A percentile compares a stretch with the other conserved stretches of the same genome.
Conservation (phyloP, 73 alveolate species). For the Paramecium caudatum region DNA sequence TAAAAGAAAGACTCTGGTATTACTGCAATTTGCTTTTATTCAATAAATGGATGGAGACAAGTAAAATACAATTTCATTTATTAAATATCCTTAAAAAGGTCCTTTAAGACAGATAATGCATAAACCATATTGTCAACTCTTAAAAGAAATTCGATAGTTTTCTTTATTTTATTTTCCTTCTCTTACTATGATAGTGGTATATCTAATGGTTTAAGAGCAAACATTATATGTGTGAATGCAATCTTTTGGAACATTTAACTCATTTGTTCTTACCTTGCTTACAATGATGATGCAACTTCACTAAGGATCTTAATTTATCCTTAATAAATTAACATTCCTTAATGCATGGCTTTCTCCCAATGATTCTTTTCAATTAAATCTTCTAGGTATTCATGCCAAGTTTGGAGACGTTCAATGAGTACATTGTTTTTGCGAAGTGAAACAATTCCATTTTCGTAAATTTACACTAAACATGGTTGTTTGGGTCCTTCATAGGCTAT, state of each 20-base stretch:
- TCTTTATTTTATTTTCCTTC: slow-evolving; percentile 1
- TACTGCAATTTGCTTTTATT: not conserved
- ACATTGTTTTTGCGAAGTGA: not conserved
- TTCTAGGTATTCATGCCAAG: slow-evolving; percentile 58
- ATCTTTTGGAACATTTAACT: slow-evolving; percentile 23
- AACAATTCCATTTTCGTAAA: slow-evolving; percentile 40
- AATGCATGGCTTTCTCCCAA: slow-evolving; percentile 45
- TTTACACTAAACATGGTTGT: slow-evolving; percentile 15
- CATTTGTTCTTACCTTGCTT: slow-evolving; percentile 40
- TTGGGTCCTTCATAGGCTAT: slow-evolving; percentile 24
- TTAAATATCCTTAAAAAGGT: slow-evolving; percentile 19
- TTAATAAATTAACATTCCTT: slow-evolving; percentile 57
- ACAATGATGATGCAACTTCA: slow-evolving; percentile 21
- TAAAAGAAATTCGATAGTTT: not conserved
- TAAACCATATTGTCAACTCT: slow-evolving; percentile 29
- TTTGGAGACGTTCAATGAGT: not conserved
- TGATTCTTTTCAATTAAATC: slow-evolving; percentile 3
- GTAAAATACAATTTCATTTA: slow-evolving; percentile 14
- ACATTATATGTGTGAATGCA: slow-evolving; percentile 61
- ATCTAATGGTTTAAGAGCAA: slow-evolving; percentile 26
- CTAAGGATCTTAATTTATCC: slow-evolving; percentile 40
- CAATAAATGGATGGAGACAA: slow-evolving; percentile 19
- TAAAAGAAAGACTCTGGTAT: slow-evolving; percentile 12
- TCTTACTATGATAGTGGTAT: slow-evolving; percentile 30
- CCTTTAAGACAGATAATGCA: not conserved